Conservation (phyloP, 345 rosid genomes). For the Eucalyptus brandiana region DNA sequence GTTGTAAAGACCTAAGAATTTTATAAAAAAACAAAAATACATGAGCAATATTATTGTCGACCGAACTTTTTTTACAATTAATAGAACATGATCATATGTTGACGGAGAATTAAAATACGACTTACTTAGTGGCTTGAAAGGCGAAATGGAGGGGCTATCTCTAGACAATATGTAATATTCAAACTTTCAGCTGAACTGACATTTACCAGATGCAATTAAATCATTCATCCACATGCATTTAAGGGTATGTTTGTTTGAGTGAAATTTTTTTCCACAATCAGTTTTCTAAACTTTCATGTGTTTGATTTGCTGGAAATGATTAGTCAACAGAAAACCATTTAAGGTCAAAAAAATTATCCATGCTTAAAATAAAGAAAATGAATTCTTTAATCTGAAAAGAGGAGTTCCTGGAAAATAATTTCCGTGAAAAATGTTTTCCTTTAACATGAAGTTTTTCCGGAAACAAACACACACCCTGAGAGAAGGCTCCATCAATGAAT, state of each 20-base stretch:
- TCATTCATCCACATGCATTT: background rate
- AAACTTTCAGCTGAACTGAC: background rate
- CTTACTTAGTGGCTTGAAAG: background rate
- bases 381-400: background rate
- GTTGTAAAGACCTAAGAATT: background rate
- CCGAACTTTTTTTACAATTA: background rate
- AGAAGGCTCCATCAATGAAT: background rate
- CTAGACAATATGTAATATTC: background rate
- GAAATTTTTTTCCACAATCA: background rate
- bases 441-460: background rate
- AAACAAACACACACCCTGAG: background rate
- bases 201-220: background rate
- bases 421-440: fast-evolving
- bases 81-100: background rate
- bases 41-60: background rate
- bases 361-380: background rate
- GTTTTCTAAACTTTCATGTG: background rate
- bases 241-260: background rate
- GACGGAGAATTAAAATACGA: background rate
- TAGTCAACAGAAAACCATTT: background rate
- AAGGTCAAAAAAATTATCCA: background rate
- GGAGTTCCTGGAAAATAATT: background rate
- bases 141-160: background rate
- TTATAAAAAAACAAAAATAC: background rate
- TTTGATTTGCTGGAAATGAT: background rate